Percentiles rank a stretch among this genome's conserved stretches.
phyloP scores from a whole-genome alignment of 176 grass and related monocot genomes.

The Bromus sterilis region DNA sequence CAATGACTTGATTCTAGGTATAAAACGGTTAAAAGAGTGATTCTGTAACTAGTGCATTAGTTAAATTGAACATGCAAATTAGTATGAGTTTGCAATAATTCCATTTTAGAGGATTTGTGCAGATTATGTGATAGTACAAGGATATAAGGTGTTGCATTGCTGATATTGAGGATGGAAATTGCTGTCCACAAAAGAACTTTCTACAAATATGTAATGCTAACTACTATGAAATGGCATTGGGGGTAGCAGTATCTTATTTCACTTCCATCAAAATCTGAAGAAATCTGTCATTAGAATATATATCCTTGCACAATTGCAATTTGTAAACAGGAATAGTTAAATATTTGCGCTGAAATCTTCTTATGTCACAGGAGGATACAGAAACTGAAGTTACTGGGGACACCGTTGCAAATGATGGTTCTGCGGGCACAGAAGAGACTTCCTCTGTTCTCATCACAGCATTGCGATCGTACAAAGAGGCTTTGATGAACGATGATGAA shows the following conservation, averaged over 20 bases:
- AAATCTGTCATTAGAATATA: neutral
- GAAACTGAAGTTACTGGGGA: slow-evolving; percentile 47
- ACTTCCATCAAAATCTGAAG: neutral
- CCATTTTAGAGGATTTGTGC: neutral
- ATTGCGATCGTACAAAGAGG: slow-evolving; percentile 73
- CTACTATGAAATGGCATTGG: neutral
- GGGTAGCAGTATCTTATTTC: neutral
- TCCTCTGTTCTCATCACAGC: slow-evolving; percentile 39
- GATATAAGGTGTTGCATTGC: neutral
- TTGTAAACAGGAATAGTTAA: neutral
- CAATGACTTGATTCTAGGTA: neutral
- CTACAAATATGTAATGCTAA: neutral
- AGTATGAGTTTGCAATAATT: neutral
- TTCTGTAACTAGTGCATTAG: neutral
- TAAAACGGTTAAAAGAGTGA: neutral
- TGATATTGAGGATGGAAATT: neutral
- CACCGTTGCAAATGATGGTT: slow-evolving; percentile 23
- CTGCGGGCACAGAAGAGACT: slow-evolving; percentile 39
- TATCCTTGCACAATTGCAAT: neutral
- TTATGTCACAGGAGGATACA: slow-evolving; percentile 43
- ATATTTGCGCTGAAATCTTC: neutral
- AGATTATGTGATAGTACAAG: neutral
- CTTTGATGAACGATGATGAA: slow-evolving; percentile 51
- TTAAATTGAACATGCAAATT: neutral
- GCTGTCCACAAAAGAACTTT: neutral